Evolutionary conservation across 352 stramenopile genomes (phyloP).

Genomic region (Saprolegnia parasitica): DNA sequence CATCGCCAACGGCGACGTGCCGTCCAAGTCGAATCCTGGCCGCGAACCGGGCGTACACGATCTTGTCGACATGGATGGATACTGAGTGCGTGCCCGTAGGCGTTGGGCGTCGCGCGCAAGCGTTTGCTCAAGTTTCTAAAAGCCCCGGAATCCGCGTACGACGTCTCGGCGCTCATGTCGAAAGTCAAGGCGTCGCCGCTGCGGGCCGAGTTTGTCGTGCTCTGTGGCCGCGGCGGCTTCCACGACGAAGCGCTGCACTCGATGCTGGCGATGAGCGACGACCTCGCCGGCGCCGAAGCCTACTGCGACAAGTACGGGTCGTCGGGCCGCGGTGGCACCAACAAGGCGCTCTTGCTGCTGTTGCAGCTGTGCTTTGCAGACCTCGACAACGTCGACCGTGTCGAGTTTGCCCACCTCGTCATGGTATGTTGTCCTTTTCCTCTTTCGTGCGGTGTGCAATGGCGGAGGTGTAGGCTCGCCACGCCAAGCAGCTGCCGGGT

Average conservation of each 20-base stretch:
- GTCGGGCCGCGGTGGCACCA: conserved; percentile 42
- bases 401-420: conserved; percentile 64
- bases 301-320: conserved; percentile 79
- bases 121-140: conserved; percentile 78
- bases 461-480: conserved; percentile 40
- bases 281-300: conserved; percentile 71
- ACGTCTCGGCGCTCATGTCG: conserved; percentile 60
- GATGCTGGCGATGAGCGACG: conserved; percentile 52
- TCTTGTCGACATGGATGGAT: neutral
- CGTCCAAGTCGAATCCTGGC: conserved; percentile 76
- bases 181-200: conserved; percentile 70
- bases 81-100: conserved; percentile 7
- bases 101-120: conserved; percentile 67
- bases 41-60: conserved; percentile 54
- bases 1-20: conserved; percentile 56
- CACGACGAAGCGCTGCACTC: conserved; percentile 73
- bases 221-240: conserved; percentile 70
- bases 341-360: conserved; percentile 62
- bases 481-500: conserved; percentile 75
- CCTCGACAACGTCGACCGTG: conserved; percentile 71
- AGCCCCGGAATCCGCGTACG: conserved; percentile 66
- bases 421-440: conserved; percentile 4
- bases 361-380: conserved; percentile 78
- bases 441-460: neutral
- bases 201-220: conserved; percentile 82